phyloP scores from a whole-genome alignment of 2,329 filamentous ascomycete species.

The Fusarium floridanum region DNA sequence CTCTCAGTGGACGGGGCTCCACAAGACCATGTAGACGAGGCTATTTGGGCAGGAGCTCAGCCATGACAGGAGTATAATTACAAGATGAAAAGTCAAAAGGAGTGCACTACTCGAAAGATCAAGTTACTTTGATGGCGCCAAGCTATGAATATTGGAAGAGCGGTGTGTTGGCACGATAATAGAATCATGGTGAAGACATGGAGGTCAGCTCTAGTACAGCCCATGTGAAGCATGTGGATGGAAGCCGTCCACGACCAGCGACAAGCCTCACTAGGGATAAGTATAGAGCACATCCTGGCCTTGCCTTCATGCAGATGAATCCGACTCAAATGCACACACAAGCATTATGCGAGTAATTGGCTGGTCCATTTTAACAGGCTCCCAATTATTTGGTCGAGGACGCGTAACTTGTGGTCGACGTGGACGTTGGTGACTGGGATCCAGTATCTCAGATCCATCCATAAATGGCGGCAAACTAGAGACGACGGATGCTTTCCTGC shows the following conservation, averaged over 20 bases:
- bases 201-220: background rate
- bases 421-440: conserved; percentile 1
- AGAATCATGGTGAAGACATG: background rate
- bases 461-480: background rate
- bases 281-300: background rate
- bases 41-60: background rate
- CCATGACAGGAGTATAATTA: background rate
- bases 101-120: background rate
- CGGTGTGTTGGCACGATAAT: background rate
- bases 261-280: background rate
- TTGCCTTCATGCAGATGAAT: background rate
- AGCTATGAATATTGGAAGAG: background rate
- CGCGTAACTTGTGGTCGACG: conserved; percentile 1
- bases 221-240: background rate
- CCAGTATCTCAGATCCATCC: background rate
- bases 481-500: background rate
- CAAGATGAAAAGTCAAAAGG: background rate
- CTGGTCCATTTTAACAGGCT: background rate
- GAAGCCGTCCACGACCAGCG: background rate
- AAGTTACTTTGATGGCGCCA: conserved; percentile 6
- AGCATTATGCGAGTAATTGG: background rate
- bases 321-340: background rate
- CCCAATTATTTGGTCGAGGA: background rate
- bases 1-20: conserved; percentile 17
- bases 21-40: background rate